phyloP scores from a whole-genome alignment of 306 rosid genomes.

The Rubus parviflorus region DNA sequence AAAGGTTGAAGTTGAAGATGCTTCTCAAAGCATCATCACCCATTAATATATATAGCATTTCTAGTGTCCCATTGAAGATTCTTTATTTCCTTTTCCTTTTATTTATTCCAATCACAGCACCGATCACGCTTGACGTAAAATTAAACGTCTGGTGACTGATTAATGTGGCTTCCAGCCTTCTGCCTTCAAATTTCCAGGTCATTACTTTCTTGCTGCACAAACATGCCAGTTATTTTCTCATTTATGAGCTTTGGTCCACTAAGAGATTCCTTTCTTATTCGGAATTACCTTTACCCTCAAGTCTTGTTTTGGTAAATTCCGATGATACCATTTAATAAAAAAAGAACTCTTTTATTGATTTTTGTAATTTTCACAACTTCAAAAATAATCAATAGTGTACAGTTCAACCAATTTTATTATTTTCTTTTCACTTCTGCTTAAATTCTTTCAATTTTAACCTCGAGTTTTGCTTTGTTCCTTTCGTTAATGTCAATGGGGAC shows the following conservation, averaged over 20 bases:
- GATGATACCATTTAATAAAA: background rate
- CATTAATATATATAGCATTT: constrained; percentile 1
- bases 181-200: background rate
- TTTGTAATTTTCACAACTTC: background rate
- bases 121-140: background rate
- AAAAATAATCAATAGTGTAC: background rate
- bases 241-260: background rate
- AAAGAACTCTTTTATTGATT: background rate
- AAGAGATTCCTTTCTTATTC: background rate
- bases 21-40: background rate
- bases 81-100: background rate
- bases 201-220: background rate
- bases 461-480: background rate
- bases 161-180: background rate
- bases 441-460: background rate
- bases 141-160: background rate
- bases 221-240: constrained; percentile 7
- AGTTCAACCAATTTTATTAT: background rate
- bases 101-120: background rate
- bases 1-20: background rate
- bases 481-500: background rate
- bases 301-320: background rate
- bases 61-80: background rate
- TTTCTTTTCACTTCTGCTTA: no score
- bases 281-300: no score